Evolutionary conservation across 495 filamentous ascomycete species (phyloP), one percentile per base, ranked within the genome.

Genomic region (Aspergillus bertholletiae): DNA sequence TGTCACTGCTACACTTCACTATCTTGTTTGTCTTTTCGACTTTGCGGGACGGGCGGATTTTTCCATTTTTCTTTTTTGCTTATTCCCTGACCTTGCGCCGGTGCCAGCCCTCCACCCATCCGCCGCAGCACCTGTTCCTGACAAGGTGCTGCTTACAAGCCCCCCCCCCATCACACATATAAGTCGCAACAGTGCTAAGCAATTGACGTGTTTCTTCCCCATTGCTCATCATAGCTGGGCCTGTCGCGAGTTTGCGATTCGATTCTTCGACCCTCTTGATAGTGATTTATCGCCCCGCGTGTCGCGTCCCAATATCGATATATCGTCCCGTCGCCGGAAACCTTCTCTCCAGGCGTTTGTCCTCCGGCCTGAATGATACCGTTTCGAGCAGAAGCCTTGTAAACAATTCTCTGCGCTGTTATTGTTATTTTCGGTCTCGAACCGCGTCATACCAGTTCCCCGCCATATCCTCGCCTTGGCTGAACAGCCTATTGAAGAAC

Each of bases 21-120:
- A 12, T 22, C 7, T 22, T 8, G 17, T 7, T 43, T 43, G 18
- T 22, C 18, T 43, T 43, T 2, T 43, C 18, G 17, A 18, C n/a
- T 12, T 32, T 7, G 39, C n/a, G 39, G 3, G 39, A 43, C 37
- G 5, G 12, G 17, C 11, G 20, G 7, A 21, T 35, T 35, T 22
- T 21, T 35, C 21, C 21, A 8, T 51, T 21, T 37, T 50, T 50
- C 32, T 35, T 50, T 41, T 41, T 51, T 28, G n/a, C 23, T 18
- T 21, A 18, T 52, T 52, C 22, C 13, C 49, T 49, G 5, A 18
- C 34, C 37, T 37, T 52, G 23, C 49, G 35, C 49, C 49, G 21
- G 49, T 34, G 49, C 23, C 34, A 35, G 32, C 35, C 49, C 24
- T 28, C 70, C 34, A 50, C 40, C 49, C 26, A 41, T 44, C 58